These are phyloP conservation scores for Sarcocystis neurona DNA, from an alignment of 169 alveolate species.

Conservation along the genomic window DNA sequence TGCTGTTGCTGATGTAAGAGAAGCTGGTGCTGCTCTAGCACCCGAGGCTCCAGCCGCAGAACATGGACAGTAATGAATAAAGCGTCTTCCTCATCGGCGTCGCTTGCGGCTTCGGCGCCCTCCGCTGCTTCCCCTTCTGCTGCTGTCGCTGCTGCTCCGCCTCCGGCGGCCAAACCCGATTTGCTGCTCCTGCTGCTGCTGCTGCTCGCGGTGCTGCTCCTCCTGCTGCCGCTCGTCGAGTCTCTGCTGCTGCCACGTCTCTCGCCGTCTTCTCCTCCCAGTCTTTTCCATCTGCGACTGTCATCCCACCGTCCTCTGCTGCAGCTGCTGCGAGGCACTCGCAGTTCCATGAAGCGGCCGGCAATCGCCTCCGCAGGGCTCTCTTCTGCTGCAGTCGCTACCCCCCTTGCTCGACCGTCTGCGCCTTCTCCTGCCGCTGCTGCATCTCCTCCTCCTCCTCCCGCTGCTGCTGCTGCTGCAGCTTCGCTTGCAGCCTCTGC, in stretches of 20 bases:
- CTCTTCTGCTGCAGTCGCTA: no score
- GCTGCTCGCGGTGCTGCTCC: conserved; percentile 7
- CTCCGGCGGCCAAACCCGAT: neutral
- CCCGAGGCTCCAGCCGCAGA: conserved; percentile 3
- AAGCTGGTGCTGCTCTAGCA: neutral
- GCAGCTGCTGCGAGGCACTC: no score
- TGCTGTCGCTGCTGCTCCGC: neutral
- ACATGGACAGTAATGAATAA: neutral
- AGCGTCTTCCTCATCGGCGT: neutral
- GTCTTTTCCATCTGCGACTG: no score
- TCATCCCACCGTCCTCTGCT: no score
- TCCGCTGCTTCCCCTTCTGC: neutral
- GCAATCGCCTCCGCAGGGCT: no score
- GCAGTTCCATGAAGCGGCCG: no score
- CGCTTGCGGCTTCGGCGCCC: neutral
- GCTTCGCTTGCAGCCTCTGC: conserved; percentile 1
- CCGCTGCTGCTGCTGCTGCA: neutral
- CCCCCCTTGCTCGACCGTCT: neutral
- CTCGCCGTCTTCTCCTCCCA: no score
- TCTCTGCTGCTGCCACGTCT: no score
- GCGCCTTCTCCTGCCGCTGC: neutral
- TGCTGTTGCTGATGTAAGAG: conserved; percentile 3
- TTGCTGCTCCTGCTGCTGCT: neutral
- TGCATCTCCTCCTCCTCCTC: neutral
- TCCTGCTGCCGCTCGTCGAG: neutral